Conservation (phyloP, 352 stramenopile genomes). For the Phytopythium helicoides region DNA sequence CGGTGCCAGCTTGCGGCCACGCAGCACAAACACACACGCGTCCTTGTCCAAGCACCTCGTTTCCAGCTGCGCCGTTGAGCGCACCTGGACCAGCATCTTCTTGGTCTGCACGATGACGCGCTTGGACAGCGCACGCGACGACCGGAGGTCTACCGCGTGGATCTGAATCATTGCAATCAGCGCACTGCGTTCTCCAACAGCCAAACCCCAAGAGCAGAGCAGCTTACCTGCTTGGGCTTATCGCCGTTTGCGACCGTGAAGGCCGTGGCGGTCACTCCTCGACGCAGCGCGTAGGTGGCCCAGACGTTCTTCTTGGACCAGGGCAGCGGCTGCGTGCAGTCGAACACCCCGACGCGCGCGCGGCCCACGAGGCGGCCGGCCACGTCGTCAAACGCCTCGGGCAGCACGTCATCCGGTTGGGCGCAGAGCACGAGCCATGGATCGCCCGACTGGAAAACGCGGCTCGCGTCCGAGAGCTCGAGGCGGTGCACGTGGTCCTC, state of each 20-base stretch:
- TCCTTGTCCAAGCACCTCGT: constrained; percentile 59
- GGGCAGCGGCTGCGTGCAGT: constrained; percentile 63
- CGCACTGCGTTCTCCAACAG: too few species aligned
- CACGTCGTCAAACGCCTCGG: constrained; percentile 70
- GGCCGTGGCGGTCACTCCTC: constrained; percentile 60
- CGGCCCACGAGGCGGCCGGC: constrained; percentile 50
- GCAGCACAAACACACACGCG: constrained; percentile 64
- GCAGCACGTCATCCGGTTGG: constrained; percentile 62
- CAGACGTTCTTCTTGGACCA: constrained; percentile 55
- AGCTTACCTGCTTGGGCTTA: constrained; percentile 58
- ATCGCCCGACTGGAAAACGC: constrained; percentile 78
- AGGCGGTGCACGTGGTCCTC: constrained; percentile 65
- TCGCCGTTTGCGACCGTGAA: constrained; percentile 81
- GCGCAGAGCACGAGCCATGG: constrained; percentile 81
- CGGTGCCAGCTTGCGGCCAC: constrained; percentile 46
- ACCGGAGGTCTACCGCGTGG: constrained; percentile 54
- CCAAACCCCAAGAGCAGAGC: constrained; percentile 34
- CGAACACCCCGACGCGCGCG: constrained; percentile 64
- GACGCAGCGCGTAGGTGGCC: constrained; percentile 57
- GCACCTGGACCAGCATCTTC: constrained; percentile 45
- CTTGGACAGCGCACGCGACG: constrained; percentile 52
- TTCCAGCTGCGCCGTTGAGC: constrained; percentile 66
- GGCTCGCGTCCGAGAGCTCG: constrained; percentile 46
- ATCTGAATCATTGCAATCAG: too few species aligned
- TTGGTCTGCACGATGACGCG: constrained; percentile 48